Evolutionary conservation across 345 rosid species (phyloP).

Genomic region (Corymbia maculata): DNA sequence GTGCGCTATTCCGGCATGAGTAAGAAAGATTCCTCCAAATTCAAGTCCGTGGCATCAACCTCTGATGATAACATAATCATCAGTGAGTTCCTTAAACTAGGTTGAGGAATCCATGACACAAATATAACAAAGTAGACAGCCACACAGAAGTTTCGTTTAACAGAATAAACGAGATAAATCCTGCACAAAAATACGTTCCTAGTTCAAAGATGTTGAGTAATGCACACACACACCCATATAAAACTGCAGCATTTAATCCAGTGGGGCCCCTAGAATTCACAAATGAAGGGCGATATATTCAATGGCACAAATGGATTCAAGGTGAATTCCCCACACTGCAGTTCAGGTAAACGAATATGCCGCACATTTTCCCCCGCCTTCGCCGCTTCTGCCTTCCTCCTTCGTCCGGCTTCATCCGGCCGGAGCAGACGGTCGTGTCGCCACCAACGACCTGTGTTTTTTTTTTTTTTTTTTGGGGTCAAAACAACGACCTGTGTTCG

Average conservation of each 20-base stretch:
- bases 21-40: constrained; percentile 53
- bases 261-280: neutral
- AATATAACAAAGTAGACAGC: neutral
- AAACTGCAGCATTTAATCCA: neutral
- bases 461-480: too few relatives aligned
- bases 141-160: neutral
- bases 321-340: constrained; percentile 27
- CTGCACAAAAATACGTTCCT: neutral
- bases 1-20: constrained; percentile 90
- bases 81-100: neutral
- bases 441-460: too few relatives aligned
- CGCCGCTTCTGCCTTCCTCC: neutral
- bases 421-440: too few relatives aligned
- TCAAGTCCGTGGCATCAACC: constrained; percentile 41
- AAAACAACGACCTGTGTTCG: too few relatives aligned
- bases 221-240: neutral
- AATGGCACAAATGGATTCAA: neutral
- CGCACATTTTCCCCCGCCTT: constrained; percentile 43
- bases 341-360: constrained; percentile 91
- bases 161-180: neutral
- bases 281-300: neutral
- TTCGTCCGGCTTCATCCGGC: too few relatives aligned
- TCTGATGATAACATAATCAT: constrained; percentile 26
- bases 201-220: neutral
- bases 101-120: neutral